These are phyloP conservation scores for Leccinum longicurvipes DNA, from an alignment of 768 basidiomycete genomes.

Conservation along the genomic window DNA sequence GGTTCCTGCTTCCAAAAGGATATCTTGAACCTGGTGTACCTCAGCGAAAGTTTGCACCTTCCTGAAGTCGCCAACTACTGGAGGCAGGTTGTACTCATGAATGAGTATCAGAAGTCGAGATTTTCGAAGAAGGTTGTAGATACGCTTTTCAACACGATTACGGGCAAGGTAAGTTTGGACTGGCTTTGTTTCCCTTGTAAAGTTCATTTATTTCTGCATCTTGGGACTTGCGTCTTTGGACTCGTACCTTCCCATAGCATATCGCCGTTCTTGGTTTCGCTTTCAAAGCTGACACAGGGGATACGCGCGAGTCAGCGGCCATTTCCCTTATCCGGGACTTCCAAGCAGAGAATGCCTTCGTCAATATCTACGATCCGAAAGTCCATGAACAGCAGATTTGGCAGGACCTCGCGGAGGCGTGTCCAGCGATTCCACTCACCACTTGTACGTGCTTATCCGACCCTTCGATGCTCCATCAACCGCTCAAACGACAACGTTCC, in stretches of 20 bases:
- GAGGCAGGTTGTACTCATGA: slow-evolving; percentile 96
- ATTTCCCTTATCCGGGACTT: slow-evolving; percentile 95
- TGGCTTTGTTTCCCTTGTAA: neutral
- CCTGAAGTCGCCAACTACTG: slow-evolving; percentile 98
- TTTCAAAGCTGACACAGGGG: slow-evolving; percentile 99
- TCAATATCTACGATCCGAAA: slow-evolving; percentile 92
- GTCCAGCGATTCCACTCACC: slow-evolving; percentile 59
- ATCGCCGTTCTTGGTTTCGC: slow-evolving; percentile 98
- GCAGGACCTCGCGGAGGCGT: slow-evolving; percentile 68
- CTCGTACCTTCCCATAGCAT: slow-evolving; percentile 43
- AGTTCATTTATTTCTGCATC: neutral
- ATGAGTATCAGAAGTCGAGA: slow-evolving; percentile 95
- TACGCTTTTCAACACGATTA: slow-evolving; percentile 97
- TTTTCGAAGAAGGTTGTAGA: slow-evolving; percentile 97
- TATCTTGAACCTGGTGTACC: slow-evolving; percentile 97
- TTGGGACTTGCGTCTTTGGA: slow-evolving; percentile 3
- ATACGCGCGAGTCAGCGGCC: slow-evolving; percentile 95
- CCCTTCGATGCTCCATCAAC: neutral
- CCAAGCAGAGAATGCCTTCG: slow-evolving; percentile 79
- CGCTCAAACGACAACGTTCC: neutral
- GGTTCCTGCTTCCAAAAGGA: slow-evolving; percentile 99
- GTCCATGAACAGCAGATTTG: slow-evolving; percentile 87
- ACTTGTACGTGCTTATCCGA: slow-evolving; percentile 49
- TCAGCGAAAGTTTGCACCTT: slow-evolving; percentile 90
- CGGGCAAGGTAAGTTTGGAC: slow-evolving; percentile 67